A percentile compares a stretch with the other conserved stretches of the same genome.
These are phyloP conservation scores for Corinectria fuckeliana DNA, from an alignment of 2,329 filamentous ascomycete genomes.

Conservation along the genomic window DNA sequence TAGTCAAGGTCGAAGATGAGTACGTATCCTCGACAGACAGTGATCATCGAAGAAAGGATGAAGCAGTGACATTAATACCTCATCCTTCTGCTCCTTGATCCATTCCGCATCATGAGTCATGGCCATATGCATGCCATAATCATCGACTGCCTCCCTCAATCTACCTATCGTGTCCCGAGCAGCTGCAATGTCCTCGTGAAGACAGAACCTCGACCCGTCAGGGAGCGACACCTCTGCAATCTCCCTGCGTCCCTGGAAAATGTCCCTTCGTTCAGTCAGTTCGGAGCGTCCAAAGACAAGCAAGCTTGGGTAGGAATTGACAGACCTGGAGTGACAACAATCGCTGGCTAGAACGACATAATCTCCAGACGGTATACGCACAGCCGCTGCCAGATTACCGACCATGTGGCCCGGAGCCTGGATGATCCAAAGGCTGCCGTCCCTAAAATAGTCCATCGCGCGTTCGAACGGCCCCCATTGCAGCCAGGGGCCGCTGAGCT, in stretches of 20 bases:
- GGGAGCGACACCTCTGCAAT: slow-evolving; percentile 5
- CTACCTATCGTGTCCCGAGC: not conserved
- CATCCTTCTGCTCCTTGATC: slow-evolving; percentile 8
- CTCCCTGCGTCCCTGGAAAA: not conserved
- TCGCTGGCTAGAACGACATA: slow-evolving; percentile 8
- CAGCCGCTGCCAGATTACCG: slow-evolving; percentile 10
- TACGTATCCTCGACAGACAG: slow-evolving; percentile 6
- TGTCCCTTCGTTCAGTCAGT: not conserved
- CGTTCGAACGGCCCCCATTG: slow-evolving; percentile 3
- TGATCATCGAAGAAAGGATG: slow-evolving; percentile 13
- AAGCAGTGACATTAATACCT: slow-evolving; percentile 6
- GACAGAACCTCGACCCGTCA: slow-evolving; percentile 8
- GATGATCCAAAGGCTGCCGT: slow-evolving; percentile 13
- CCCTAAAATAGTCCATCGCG: slow-evolving; percentile 4
- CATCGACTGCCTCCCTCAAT: slow-evolving; percentile 7
- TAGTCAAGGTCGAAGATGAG: not conserved
- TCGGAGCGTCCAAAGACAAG: not conserved
- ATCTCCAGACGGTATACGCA: not conserved
- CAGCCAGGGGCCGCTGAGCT: slow-evolving; percentile 9
- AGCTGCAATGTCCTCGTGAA: slow-evolving; percentile 6
- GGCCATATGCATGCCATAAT: slow-evolving; percentile 15
- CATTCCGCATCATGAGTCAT: slow-evolving; percentile 21
- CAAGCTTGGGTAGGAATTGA: not conserved
- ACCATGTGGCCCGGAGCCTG: slow-evolving; percentile 16
- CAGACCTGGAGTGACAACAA: slow-evolving; percentile 17